Base-by-base conservation (phyloP, 2,329 filamentous ascomycete genomes). In the Blumeria hordei region DNA sequence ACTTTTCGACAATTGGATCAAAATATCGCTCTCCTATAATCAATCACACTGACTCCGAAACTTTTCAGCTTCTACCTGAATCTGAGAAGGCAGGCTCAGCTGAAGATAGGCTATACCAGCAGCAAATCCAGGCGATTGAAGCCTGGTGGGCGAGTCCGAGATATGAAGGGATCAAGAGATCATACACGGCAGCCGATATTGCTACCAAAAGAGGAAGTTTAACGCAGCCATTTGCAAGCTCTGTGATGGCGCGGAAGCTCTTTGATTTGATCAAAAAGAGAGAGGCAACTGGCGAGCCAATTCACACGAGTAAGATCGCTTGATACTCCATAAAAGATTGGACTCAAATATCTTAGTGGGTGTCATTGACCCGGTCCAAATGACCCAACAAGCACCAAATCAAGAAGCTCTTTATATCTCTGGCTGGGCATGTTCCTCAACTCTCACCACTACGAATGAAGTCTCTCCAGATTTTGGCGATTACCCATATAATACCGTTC, bases 401-500 rank as follows among this genome's bases (percentile, higher is more conserved):
- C 92, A 96, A 67, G 90, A 98, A 67, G 85, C 95, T 16, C 76
- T 98, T 49, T 98, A 98, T 69, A 75, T 98, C 59, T 95, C 88
- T 0, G 92, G 92, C 58, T 98, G 92, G 92, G 92, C 92, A 5
- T 96, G 92, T 70, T 96, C 90, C 0, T 90, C 88, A 0, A 78
- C 94, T 18, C 73, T 98, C 49, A 96, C 90, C 3, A 82, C 81
- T 9, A 96, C 92, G 39, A 96, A 98, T 70, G 92, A 98, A 68
- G 92, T 98, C 33, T 95, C 88, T 0, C 85, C 92, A 45, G 92
- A 98, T 67, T 94, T 96, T 70, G 92, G 92, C 64, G 92, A 98
- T 69, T 98, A 98, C 67, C 92, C 92, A 0, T 98, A 98, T 72
- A 96, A 96, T 67, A 98, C 92, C 0, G 92, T 98, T 4, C 92